phyloP scores from a whole-genome alignment of 2,329 filamentous ascomycete genomes.

The Achaetomium macrosporum region DNA sequence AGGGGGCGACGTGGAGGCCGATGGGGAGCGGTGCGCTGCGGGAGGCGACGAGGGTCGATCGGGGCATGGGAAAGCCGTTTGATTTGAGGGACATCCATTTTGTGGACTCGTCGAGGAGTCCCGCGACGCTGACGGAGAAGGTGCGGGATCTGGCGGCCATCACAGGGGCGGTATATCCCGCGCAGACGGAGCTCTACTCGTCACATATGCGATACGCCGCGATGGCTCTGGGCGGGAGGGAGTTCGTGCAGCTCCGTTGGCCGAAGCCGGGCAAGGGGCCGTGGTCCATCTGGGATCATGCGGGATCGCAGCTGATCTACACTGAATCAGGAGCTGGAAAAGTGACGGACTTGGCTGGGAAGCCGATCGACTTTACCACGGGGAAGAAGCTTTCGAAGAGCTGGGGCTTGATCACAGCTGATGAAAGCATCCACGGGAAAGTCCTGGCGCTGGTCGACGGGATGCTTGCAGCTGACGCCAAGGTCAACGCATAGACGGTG shows the following conservation, averaged over 20 bases:
- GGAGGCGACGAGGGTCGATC: conserved; percentile 2
- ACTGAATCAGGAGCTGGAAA: conserved; percentile 21
- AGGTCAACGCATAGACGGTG: not conserved
- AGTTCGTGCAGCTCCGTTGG: conserved; percentile 19
- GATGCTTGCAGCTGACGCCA: conserved; percentile 4
- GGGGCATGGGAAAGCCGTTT: not conserved
- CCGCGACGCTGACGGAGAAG: conserved; percentile 18
- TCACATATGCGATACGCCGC: conserved; percentile 24
- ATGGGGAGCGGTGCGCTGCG: conserved; percentile 9
- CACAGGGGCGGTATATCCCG: conserved; percentile 8
- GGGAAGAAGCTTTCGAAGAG: conserved; percentile 17
- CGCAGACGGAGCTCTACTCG: conserved; percentile 20
- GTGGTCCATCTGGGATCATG: conserved; percentile 23
- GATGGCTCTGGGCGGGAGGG: conserved; percentile 19
- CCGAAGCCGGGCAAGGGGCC: conserved; percentile 8
- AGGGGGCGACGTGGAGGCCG: conserved; percentile 16
- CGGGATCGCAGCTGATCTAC: conserved; percentile 24
- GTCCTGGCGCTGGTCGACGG: conserved; percentile 14
- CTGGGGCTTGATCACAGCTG: conserved; percentile 22
- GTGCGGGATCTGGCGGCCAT: conserved; percentile 13
- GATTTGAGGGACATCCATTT: conserved; percentile 18
- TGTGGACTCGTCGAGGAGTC: conserved; percentile 21
- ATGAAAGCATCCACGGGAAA: conserved; percentile 17
- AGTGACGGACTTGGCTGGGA: conserved; percentile 21
- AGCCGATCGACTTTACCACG: conserved; percentile 19